Base-by-base conservation (phyloP, 2,329 filamentous ascomycete species). In the Fusarium sterilihyphosum region DNA sequence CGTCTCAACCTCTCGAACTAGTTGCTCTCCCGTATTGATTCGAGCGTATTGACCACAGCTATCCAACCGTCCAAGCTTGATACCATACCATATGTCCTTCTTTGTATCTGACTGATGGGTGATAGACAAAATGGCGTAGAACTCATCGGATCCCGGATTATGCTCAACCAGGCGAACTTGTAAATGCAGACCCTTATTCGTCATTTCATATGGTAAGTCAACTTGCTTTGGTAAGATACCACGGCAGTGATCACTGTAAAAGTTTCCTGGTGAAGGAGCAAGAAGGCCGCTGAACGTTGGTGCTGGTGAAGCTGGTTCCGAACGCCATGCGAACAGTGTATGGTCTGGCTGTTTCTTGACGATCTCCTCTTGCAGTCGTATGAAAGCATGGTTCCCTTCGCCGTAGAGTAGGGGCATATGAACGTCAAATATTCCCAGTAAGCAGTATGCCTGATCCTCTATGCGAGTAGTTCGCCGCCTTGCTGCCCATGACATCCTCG, bases 351-450 rank as follows among this genome's bases (percentile, higher is more conserved):
- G 35, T 6, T 62, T 61, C 11, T 24, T 50, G 26, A 76, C 56
- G 11, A 79, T 78, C 47, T 79, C 73, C n/a, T 78, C 76, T 17
- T 78, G 74, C 2, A 79, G 67, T 6, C 78, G 60, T 24, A 73
- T 60, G 14, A 79, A 79, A 1, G 78, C 78, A 24, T 50, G 68
- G 8, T 69, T 46, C 1, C 80, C 78, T 50, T 81, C 80, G 0
- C 80, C 80, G 20, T 81, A 81, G 0, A 81, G 44, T 2, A 80
- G 61, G 2, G 79, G 73, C 79, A 81, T 80, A 37, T 79, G 78
- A 53, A 81, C 71, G 43, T 73, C 74, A 52, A 81, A 81, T 2
- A 81, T 56, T 9, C 80, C 80, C 17, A 81, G 46, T 17, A 81
- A 56, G 20, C 76, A 79, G 50, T 81, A 81, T 5, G 80, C 80